Evolutionary conservation across 2,329 filamentous ascomycete genomes (phyloP).

Genomic region (Colletotrichum orbiculare): DNA sequence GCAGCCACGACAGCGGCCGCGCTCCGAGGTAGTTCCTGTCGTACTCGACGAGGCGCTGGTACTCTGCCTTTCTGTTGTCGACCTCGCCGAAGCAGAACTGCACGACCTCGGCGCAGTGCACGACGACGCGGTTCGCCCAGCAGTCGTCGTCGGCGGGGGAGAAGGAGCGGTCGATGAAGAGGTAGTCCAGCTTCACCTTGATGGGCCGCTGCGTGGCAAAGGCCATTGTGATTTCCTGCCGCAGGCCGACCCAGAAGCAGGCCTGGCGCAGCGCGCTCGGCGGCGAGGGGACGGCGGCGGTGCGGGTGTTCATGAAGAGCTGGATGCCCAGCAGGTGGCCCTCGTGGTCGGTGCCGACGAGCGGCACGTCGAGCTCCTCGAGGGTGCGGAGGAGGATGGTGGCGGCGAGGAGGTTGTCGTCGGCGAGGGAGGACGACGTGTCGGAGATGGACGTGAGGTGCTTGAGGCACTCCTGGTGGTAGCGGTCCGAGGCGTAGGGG

Average conservation of each 20-base stretch:
- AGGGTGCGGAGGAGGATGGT: slow-evolving; percentile 67
- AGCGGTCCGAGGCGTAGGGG: slow-evolving; percentile 60
- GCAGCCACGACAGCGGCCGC: slow-evolving; percentile 63
- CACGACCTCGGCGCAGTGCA: slow-evolving; percentile 72
- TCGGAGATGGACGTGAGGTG: slow-evolving; percentile 53
- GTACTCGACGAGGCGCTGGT: slow-evolving; percentile 58
- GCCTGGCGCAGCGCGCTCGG: slow-evolving; percentile 59
- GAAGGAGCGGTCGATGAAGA: slow-evolving; percentile 62
- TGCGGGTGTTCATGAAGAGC: slow-evolving; percentile 55
- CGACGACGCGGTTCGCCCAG: slow-evolving; percentile 71
- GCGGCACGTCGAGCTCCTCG: slow-evolving; percentile 59
- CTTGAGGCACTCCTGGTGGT: slow-evolving; percentile 62
- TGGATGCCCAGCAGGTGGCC: slow-evolving; percentile 59
- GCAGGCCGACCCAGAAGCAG: slow-evolving; percentile 67
- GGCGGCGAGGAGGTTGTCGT: slow-evolving; percentile 65
- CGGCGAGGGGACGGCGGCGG: slow-evolving; percentile 47
- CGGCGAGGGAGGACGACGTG: slow-evolving; percentile 48
- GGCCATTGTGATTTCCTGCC: slow-evolving; percentile 70
- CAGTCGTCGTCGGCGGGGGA: slow-evolving; percentile 58
- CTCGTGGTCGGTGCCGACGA: slow-evolving; percentile 56
- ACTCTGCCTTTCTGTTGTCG: slow-evolving; percentile 46
- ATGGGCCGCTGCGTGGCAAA: slow-evolving; percentile 59
- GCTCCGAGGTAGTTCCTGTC: slow-evolving; percentile 57
- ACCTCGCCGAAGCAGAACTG: slow-evolving; percentile 68
- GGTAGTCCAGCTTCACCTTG: slow-evolving; percentile 59